These are phyloP conservation scores for Coffea eugenioides DNA, from an alignment of 257 asterid species.

Conservation along the genomic window DNA sequence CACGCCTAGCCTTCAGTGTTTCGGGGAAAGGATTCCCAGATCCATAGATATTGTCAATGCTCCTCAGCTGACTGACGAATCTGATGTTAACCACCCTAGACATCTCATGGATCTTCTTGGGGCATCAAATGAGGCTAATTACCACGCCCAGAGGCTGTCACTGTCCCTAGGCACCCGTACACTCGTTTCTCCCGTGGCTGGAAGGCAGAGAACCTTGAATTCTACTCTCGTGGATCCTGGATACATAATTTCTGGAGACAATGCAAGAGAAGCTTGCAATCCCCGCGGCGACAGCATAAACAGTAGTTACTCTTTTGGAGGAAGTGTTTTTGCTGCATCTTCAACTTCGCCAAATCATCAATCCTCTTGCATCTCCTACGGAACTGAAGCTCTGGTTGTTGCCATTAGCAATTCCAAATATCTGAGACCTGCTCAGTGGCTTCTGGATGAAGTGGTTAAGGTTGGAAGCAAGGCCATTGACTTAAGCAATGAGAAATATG, in stretches of 20 bases:
- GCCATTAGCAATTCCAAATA: conserved; percentile 54
- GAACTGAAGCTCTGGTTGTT: conserved; percentile 39
- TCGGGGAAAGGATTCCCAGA: conserved; percentile 38
- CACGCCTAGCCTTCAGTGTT: conserved; percentile 30
- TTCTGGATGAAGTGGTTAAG: conserved; percentile 73
- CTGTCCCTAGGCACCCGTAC: conserved; percentile 58
- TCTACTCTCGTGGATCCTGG: conserved; percentile 32
- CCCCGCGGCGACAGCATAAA: conserved; percentile 18
- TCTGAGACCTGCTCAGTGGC: conserved; percentile 61
- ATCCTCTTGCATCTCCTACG: conserved; percentile 35
- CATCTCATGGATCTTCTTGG: conserved; percentile 75
- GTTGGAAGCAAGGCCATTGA: conserved; percentile 48
- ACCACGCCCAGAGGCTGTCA: conserved; percentile 60
- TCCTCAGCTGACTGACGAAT: conserved; percentile 35
- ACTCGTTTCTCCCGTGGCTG: conserved; percentile 26
- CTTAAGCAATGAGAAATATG: conserved; percentile 36
- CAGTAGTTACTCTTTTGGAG: conserved; percentile 22
- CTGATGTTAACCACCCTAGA: conserved; percentile 36
- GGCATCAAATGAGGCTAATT: conserved; percentile 37
- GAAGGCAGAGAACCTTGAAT: conserved; percentile 28
- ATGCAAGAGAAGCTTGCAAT: conserved; percentile 25
- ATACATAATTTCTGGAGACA: conserved; percentile 23
- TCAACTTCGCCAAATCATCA: conserved; percentile 29
- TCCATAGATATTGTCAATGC: conserved; percentile 32
- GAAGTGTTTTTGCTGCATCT: conserved; percentile 20